These are phyloP conservation scores for Yamadazyma conglobata DNA, from an alignment of 1,139 yeast genomes.

Conservation along the genomic window DNA sequence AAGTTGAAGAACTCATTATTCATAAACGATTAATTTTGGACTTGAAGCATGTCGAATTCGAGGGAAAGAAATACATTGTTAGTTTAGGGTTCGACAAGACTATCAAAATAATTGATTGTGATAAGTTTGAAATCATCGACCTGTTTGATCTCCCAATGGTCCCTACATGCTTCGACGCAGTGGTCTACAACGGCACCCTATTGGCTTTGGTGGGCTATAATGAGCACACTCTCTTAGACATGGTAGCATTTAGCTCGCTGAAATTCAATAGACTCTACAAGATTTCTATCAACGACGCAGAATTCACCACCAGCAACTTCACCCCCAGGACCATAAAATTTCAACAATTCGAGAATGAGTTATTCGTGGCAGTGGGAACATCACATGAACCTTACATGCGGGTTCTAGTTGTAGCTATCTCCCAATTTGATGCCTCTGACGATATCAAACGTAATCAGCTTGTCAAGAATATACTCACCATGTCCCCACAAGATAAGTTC, in stretches of 20 bases:
- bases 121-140: constrained; percentile 21
- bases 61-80: constrained; percentile 34
- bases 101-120: constrained; percentile 25
- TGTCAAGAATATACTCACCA: constrained; percentile 53
- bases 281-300: constrained; percentile 70
- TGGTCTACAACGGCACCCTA: constrained; percentile 23
- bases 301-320: constrained; percentile 66
- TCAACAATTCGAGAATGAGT: constrained; percentile 11
- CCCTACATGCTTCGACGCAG: constrained; percentile 47
- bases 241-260: constrained; percentile 21
- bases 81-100: constrained; percentile 66
- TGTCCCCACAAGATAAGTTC: constrained; percentile 70
- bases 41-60: constrained; percentile 19
- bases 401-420: constrained; percentile 41
- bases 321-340: constrained; percentile 51
- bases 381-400: constrained; percentile 78
- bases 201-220: constrained; percentile 52
- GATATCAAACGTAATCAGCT: constrained; percentile 41
- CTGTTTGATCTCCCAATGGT: constrained; percentile 35
- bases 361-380: constrained; percentile 57
- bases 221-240: constrained; percentile 58
- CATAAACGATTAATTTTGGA: constrained; percentile 36
- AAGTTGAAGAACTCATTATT: constrained; percentile 17
- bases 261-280: constrained; percentile 29
- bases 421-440: constrained; percentile 10